Evolutionary conservation across 129 eudicot genomes (phyloP).

Genomic region (Chrysanthemum makinoi): DNA sequence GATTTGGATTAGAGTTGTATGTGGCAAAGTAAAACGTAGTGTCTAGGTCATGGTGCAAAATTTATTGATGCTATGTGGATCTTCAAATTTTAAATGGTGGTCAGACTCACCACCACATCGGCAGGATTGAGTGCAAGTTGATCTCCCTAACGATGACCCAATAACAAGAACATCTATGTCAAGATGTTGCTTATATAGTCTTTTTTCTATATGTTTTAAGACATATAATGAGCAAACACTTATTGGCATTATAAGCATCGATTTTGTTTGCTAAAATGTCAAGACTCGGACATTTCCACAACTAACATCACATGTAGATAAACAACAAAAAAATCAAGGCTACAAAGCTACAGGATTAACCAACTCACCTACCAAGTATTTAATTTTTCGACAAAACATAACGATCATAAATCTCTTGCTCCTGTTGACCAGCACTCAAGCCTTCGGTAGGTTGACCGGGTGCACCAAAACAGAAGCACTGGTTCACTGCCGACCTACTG

Average conservation of each 20-base stretch:
- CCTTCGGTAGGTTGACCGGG: constrained; percentile 19
- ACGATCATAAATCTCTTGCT: constrained; percentile 37
- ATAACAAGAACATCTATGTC: too few relatives aligned
- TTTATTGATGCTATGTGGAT: too few relatives aligned
- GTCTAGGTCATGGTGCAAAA: too few relatives aligned
- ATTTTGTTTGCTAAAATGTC: constrained; percentile 8
- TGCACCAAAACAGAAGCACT: constrained; percentile 57
- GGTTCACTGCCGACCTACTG: constrained; percentile 55
- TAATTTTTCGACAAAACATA: constrained; percentile 39
- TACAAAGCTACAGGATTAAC: constrained; percentile 9
- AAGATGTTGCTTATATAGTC: not conserved
- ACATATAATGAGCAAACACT: not conserved
- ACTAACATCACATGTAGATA: constrained; percentile 17
- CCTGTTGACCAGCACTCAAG: constrained; percentile 21
- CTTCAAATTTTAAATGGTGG: too few relatives aligned
- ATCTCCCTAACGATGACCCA: too few relatives aligned
- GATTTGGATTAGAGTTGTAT: too few relatives aligned
- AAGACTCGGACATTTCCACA: not conserved
- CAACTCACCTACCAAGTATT: constrained; percentile 9
- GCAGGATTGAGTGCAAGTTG: too few relatives aligned
- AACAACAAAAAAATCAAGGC: constrained; percentile 5
- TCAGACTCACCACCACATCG: too few relatives aligned
- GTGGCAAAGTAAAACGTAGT: too few relatives aligned
- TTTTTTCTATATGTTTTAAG: not conserved
- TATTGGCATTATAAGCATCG: not conserved